A percentile compares a stretch with the other conserved stretches of the same genome.
phyloP scores from a whole-genome alignment of 2,329 filamentous ascomycete genomes.

The Esteya vermicola region DNA sequence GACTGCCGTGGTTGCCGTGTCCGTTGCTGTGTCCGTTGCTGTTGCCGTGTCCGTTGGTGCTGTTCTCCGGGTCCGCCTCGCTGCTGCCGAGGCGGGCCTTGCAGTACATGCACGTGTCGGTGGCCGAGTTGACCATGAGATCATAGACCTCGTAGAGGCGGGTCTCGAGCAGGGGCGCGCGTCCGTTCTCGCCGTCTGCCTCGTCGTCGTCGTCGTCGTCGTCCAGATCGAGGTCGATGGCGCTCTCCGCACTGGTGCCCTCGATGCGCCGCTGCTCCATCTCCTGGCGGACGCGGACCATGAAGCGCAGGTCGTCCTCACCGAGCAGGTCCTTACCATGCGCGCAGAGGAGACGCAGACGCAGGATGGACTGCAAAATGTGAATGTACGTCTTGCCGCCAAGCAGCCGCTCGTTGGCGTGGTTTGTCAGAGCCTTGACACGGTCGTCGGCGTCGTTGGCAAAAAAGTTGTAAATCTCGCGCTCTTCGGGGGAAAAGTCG shows the following conservation, averaged over 20 bases:
- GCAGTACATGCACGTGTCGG: constrained; percentile 60
- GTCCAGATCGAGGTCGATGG: constrained; percentile 80
- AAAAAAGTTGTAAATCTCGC: constrained; percentile 70
- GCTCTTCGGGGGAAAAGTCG: constrained; percentile 63
- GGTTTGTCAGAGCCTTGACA: constrained; percentile 57
- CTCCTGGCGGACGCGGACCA: constrained; percentile 48
- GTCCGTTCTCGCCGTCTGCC: constrained; percentile 13
- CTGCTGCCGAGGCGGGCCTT: no score
- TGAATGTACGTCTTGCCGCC: constrained; percentile 86
- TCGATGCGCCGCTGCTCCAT: constrained; percentile 70
- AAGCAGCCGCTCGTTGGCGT: constrained; percentile 50
- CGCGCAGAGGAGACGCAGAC: constrained; percentile 79
- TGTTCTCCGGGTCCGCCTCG: no score
- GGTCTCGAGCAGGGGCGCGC: constrained; percentile 44
- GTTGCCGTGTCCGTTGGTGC: no score
- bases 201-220: constrained; percentile 31
- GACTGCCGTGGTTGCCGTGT: constrained; percentile 32
- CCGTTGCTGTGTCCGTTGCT: constrained; percentile 26
- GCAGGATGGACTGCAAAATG: constrained; percentile 80
- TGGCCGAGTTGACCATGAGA: constrained; percentile 69
- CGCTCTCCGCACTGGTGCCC: constrained; percentile 68
- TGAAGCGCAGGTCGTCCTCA: constrained; percentile 62
- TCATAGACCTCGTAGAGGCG: constrained; percentile 78
- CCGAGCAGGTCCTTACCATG: constrained; percentile 87
- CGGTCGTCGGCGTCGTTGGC: constrained; percentile 66